phyloP scores from a whole-genome alignment of 495 filamentous ascomycete genomes.

The Halenospora varia region DNA sequence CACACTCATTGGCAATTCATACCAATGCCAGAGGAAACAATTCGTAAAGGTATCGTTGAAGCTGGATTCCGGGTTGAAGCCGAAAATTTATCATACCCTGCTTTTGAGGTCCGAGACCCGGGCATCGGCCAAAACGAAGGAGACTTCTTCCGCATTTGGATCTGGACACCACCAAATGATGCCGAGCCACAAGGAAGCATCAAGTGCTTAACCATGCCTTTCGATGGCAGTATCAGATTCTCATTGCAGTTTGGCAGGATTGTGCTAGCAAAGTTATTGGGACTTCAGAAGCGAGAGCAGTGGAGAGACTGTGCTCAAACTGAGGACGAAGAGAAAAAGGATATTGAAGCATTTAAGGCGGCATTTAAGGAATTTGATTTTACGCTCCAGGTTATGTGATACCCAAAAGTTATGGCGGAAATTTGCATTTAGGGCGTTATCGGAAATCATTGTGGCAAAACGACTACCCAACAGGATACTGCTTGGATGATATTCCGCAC shows the following conservation, averaged over 20 bases:
- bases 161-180: slow-evolving; percentile 51
- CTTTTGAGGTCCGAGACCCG: slow-evolving; percentile 35
- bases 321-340: slow-evolving; percentile 69
- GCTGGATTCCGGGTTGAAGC: slow-evolving; percentile 82
- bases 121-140: slow-evolving; percentile 41
- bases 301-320: slow-evolving; percentile 83
- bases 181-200: slow-evolving; percentile 35
- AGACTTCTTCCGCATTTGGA: slow-evolving; percentile 84
- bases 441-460: no score
- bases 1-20: slow-evolving; percentile 96
- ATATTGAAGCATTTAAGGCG: slow-evolving; percentile 75
- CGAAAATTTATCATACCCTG: slow-evolving; percentile 68
- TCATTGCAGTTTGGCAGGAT: slow-evolving; percentile 63
- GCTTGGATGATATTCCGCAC: no score
- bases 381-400: slow-evolving; percentile 28
- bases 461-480: no score
- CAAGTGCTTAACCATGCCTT: slow-evolving; percentile 43
- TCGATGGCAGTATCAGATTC: slow-evolving; percentile 47
- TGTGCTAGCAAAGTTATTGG: slow-evolving; percentile 84
- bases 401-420: slow-evolving; percentile 13
- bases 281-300: slow-evolving; percentile 63
- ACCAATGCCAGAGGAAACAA: slow-evolving; percentile 62
- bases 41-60: slow-evolving; percentile 67
- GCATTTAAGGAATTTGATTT: slow-evolving; percentile 91
- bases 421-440: slow-evolving; percentile 5